Conservation (phyloP, 2,329 filamentous ascomycete species). For the Akanthomyces muscarius region DNA sequence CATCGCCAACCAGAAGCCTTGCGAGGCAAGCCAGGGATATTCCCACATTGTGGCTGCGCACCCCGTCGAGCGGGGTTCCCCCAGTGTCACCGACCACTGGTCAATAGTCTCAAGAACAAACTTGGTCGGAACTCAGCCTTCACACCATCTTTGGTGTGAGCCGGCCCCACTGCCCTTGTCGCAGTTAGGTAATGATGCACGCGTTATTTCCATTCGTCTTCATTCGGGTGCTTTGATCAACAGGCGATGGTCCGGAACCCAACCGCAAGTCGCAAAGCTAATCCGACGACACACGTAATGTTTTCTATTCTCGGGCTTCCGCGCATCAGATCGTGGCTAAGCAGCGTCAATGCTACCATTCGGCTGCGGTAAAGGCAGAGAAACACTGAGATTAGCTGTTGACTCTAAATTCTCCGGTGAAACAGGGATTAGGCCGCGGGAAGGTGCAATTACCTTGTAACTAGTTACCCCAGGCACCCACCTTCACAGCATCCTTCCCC, state of each 20-base stretch:
- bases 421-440: background rate
- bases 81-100: background rate
- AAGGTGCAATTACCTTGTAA: background rate
- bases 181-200: constrained; percentile 4
- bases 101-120: background rate
- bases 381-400: background rate
- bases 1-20: background rate
- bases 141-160: background rate
- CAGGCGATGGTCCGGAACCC: background rate
- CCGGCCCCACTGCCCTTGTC: background rate
- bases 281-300: constrained; percentile 14
- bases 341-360: background rate
- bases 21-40: background rate
- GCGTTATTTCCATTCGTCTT: background rate
- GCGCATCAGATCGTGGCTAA: constrained; percentile 4
- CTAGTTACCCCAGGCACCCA: background rate
- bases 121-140: background rate
- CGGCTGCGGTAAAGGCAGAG: background rate
- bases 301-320: constrained; percentile 9
- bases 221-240: background rate
- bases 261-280: background rate
- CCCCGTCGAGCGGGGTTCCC: background rate
- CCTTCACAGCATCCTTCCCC: background rate
- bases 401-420: background rate
- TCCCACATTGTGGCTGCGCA: constrained; percentile 6